These are phyloP conservation scores for Sequoia sempervirens DNA, from an alignment of 75 land plant species.

Conservation along the genomic window DNA sequence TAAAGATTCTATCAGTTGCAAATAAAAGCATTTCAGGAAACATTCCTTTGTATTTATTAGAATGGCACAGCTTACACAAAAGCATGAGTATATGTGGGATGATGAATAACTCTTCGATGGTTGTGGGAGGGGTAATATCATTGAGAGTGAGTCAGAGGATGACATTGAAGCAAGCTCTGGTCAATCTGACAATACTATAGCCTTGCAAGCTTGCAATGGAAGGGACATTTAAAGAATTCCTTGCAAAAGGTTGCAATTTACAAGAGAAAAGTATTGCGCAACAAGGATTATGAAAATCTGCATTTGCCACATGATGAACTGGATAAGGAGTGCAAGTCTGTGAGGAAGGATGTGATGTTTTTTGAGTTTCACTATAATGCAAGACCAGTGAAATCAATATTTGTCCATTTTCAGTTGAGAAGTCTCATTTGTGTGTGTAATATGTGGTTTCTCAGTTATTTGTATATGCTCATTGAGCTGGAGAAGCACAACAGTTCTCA, in stretches of 20 bases:
- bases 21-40: too few relatives aligned
- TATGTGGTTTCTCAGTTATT: conserved; percentile 40
- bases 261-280: conserved; percentile 66
- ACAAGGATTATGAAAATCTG: conserved; percentile 77
- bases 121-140: conserved; percentile 19
- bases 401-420: conserved; percentile 83
- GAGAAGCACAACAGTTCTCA: conserved; percentile 51
- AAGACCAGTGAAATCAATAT: conserved; percentile 71
- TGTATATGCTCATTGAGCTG: conserved; percentile 65
- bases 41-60: too few relatives aligned
- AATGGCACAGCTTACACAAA: too few relatives aligned
- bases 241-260: conserved; percentile 67
- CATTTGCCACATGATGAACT: conserved; percentile 44
- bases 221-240: conserved; percentile 85
- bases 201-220: conserved; percentile 64
- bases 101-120: conserved; percentile 30
- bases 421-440: conserved; percentile 65
- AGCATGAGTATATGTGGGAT: too few relatives aligned
- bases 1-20: too few relatives aligned
- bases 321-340: conserved; percentile 64
- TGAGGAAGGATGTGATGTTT: conserved; percentile 56
- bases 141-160: conserved; percentile 19
- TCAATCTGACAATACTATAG: conserved; percentile 45
- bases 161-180: conserved; percentile 27
- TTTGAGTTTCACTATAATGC: conserved; percentile 67